Evolutionary conservation across 2,329 filamentous ascomycete genomes (phyloP), one percentile per base, ranked within the genome.

Genomic region (Penicillium occitanis): DNA sequence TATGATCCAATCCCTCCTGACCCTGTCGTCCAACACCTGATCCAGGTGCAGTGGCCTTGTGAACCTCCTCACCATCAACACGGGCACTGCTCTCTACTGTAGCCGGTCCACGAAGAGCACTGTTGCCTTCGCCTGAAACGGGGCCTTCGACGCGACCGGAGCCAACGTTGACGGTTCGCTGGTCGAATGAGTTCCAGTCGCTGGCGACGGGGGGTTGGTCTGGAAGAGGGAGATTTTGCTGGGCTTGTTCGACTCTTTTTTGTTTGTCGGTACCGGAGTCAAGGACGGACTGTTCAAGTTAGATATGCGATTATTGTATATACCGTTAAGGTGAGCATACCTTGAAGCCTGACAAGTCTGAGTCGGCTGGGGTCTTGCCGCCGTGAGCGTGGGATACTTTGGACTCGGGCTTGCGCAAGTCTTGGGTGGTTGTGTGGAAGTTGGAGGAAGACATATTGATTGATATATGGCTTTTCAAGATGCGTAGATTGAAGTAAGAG

Each of bases 131-230:
- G 17, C 73, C 63, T 22, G 86, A 85, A 55, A 88, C 78, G 68
- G 85, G 83, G 62, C 81, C 84, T 70, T 85, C 76, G 1, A 83
- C 71, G 63, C 84, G 78, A 22, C 90, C 89, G 42, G 88, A 86
- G 69, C 90, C 90, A 58, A 91, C 87, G 74, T 91, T 90, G 74
- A 91, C 88, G 65, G 81, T 91, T 68, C 86, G 81, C 37, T 84
- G 84, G 72, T 94, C 90, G 61, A 85, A 82, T 0, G 89, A 91
- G 76, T 93, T 88, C 85, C 88, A 93, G 83, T 95, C 91, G 5
- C 90, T 90, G n/a, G 87, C 80, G n/a, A 79, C 81, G 1, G 91
- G 90, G 25, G 91, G 91, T 70, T 93, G 84, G 1, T 94, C 91
- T 19, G 91, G 92, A 61, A 93, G 86, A 61, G 91, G 90, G 37